Evolutionary conservation across 2,329 filamentous ascomycete genomes (phyloP), one percentile per base, ranked within the genome.

Genomic region (Colletotrichum tofieldiae): DNA sequence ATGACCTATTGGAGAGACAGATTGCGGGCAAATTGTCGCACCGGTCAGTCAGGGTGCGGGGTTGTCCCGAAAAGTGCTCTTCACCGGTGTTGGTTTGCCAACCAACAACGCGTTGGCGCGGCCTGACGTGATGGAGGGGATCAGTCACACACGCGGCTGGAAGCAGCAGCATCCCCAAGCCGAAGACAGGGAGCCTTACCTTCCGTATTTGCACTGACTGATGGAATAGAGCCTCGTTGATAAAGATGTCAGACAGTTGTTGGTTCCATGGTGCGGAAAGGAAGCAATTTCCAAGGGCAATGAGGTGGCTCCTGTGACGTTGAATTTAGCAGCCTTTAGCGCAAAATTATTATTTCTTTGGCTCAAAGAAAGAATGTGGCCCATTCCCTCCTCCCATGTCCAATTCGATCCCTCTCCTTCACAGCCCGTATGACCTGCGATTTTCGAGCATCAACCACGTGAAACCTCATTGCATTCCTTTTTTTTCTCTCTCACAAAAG

Each of bases 241-340:
- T 4, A 39, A 23, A 56, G 32, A 16, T 7, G 16, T 7, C 1
- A n/a, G 4, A n/a, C 18, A 14, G 32, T 3, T 5, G 5, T 23
- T 5, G n/a, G 20, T 55, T 32, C 29, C 7, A 3, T 23, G 32
- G 16, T 20, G 26, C 3, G 16, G 49, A 18, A 52, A 32, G 26
- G 49, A 32, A n/a, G 29, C 29, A 23, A 39, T 23, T 20, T 8
- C n/a, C 32, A 56, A 9, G n/a, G 52, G 0, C 4, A 47, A 8
- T 54, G 26, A 49, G 18, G 7, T 5, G 14, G 26, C 29, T 54
- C 39, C 54, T 47, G 39, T 70, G 54, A 70, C 54, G 62, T 66
- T 60, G 67, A 39, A 65, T 65, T 70, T 70, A 64, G 62, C 62
- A 60, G 14, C 45, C 2, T 54, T 39, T 59, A 67, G 67, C 62